These are phyloP conservation scores for Arachis hypogaea DNA, from an alignment of 306 rosid genomes.

Conservation along the genomic window DNA sequence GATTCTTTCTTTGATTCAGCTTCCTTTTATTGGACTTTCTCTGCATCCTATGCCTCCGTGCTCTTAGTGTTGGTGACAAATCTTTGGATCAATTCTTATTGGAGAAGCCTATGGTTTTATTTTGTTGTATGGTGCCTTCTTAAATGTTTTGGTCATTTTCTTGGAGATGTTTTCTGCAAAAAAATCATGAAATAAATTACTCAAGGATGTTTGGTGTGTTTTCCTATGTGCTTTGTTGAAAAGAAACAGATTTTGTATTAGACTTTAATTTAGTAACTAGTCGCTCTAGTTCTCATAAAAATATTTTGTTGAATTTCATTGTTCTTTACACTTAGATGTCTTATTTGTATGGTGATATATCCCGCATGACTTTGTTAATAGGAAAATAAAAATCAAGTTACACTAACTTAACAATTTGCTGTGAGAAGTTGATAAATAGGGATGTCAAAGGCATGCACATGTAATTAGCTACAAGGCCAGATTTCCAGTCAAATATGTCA, in stretches of 20 bases:
- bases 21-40: background rate
- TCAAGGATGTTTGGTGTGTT: background rate
- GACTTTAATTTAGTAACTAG: no score
- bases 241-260: no score
- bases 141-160: constrained; percentile 14
- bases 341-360: no score
- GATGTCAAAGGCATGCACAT: no score
- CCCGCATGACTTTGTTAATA: no score
- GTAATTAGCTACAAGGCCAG: constrained; percentile 7
- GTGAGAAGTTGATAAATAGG: no score
- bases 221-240: background rate
- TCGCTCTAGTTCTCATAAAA: no score
- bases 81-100: background rate
- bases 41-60: background rate
- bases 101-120: constrained; percentile 1
- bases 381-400: no score
- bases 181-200: background rate
- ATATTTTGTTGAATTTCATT: no score
- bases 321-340: no score
- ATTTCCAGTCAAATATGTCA: background rate
- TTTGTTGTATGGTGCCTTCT: background rate
- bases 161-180: background rate
- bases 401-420: no score
- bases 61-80: background rate
- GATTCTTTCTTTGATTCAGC: background rate